Evolutionary conservation across 768 basidiomycete species (phyloP), one percentile per base, ranked within the genome.

Genomic region (Lactifluus volemus): DNA sequence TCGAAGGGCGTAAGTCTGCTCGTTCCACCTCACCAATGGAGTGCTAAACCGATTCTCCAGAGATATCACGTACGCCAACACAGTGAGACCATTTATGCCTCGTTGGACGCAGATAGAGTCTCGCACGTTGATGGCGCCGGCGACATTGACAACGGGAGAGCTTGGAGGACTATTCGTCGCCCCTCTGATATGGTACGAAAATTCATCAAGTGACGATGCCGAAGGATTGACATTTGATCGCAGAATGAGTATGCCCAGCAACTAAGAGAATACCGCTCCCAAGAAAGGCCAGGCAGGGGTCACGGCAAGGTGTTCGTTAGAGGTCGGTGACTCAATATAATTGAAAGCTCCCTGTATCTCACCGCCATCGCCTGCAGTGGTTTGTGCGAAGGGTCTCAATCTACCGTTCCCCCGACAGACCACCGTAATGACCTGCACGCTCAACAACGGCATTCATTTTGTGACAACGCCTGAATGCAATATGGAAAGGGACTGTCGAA

Each of bases 401-500:
- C 75, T 97, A 36, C 94, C 95, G 0, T 66, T 98, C 34, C 95
- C 94, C 0, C 74, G 76, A n/a, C 79, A 90, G 64, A 73, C 81
- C 0, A 93, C 94, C 0, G 79, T 76, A 30, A 76, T 97, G 60
- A 87, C 86, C 10, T 92, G 92, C 71, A 92, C 92, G 0, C 78
- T 98, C 63, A 97, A 98, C 73, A 98, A 98, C 68, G 95, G 94
- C 8, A 95, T 98, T 53, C 94, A 97, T 72, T 94, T 88, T 65
- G 95, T 98, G 39, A 91, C 89, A 4, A 97, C 92, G 8, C 92
- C 89, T 1, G 88, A 90, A 68, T 82, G 78, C 56, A 76, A 77
- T n/a, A 71, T 94, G 3, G 76, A 71, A 32, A 69, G 71, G 45
- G 83, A 87, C 50, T 80, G 81, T 55, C 77, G 78, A 11, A 87